Evolutionary conservation across 2,329 filamentous ascomycete species (phyloP).

Genomic region (Ophiostoma sp.): DNA sequence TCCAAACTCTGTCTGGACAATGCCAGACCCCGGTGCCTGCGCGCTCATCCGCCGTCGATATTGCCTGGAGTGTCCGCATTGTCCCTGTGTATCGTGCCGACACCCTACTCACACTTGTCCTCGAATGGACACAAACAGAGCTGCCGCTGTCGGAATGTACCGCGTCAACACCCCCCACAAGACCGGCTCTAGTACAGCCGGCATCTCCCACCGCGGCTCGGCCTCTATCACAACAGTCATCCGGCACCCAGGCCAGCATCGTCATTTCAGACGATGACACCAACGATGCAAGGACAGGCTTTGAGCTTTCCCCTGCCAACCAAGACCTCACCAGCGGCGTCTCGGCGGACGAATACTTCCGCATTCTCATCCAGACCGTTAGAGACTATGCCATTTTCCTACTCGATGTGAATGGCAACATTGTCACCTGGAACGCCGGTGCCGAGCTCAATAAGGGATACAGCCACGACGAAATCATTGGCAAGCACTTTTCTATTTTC

Average conservation of each 20-base stretch:
- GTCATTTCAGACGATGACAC: not conserved
- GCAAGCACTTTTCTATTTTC: constrained; percentile 53
- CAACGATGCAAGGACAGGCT: not conserved
- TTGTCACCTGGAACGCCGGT: constrained; percentile 54
- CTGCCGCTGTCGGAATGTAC: not conserved
- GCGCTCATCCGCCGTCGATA: not conserved
- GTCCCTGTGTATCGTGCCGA: not conserved
- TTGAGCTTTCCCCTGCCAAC: not conserved
- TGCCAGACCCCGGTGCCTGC: not conserved
- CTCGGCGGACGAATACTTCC: constrained; percentile 44
- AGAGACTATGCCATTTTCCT: constrained; percentile 61
- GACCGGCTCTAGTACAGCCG: not conserved
- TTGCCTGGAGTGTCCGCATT: not conserved
- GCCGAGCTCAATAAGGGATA: constrained; percentile 54
- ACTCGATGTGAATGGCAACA: constrained; percentile 49
- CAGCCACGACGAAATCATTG: constrained; percentile 48
- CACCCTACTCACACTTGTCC: not conserved
- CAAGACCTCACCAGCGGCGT: constrained; percentile 8
- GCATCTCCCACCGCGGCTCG: not conserved
- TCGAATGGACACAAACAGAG: not conserved
- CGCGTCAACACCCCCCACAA: not conserved
- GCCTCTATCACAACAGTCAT: not conserved
- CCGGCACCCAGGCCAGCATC: not conserved
- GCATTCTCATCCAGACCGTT: constrained; percentile 56
- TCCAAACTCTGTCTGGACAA: not conserved